Evolutionary conservation across 2,329 filamentous ascomycete genomes (phyloP).

Genomic region (Aspergillus unguis): DNA sequence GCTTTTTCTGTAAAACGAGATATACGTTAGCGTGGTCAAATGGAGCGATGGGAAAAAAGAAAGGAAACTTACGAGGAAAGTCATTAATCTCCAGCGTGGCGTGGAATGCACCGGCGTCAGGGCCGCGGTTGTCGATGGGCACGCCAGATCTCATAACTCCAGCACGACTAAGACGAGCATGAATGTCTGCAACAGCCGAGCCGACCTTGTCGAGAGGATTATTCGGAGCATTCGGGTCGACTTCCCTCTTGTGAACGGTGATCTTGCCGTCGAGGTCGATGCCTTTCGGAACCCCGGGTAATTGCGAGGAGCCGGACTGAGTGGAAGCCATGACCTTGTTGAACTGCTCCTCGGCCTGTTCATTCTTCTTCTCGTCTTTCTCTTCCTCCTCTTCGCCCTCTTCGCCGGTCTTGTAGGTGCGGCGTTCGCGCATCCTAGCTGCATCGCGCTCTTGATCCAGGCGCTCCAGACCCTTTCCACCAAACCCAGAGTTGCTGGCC

Average conservation of each 20-base stretch:
- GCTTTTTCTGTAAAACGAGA: constrained; percentile 65
- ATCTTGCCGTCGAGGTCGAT: constrained; percentile 66
- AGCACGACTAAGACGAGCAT: constrained; percentile 81
- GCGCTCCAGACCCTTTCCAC: constrained; percentile 87
- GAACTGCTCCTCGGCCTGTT: constrained; percentile 57
- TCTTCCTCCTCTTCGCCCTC: constrained; percentile 73
- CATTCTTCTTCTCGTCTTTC: constrained; percentile 64
- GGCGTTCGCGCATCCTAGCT: constrained; percentile 79
- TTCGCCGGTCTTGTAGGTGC: constrained; percentile 85
- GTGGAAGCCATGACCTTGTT: constrained; percentile 62
- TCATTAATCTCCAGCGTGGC: constrained; percentile 98
- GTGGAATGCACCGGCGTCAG: constrained; percentile 94
- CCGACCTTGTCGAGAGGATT: constrained; percentile 81
- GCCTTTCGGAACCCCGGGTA: constrained; percentile 51
- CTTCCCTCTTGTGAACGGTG: constrained; percentile 68
- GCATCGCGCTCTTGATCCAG: constrained; percentile 89
- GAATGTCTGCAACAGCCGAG: constrained; percentile 87
- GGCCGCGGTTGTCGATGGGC: constrained; percentile 96
- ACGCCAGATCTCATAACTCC: constrained; percentile 88
- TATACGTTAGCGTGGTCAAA: not conserved
- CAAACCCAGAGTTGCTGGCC: constrained; percentile 78
- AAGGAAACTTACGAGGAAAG: constrained; percentile 66
- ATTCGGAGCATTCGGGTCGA: constrained; percentile 49
- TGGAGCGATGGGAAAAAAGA: too few species aligned
- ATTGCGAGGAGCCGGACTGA: constrained; percentile 57